Base-by-base conservation (phyloP, 345 rosid genomes). In the Eucalyptus erythrocorys region DNA sequence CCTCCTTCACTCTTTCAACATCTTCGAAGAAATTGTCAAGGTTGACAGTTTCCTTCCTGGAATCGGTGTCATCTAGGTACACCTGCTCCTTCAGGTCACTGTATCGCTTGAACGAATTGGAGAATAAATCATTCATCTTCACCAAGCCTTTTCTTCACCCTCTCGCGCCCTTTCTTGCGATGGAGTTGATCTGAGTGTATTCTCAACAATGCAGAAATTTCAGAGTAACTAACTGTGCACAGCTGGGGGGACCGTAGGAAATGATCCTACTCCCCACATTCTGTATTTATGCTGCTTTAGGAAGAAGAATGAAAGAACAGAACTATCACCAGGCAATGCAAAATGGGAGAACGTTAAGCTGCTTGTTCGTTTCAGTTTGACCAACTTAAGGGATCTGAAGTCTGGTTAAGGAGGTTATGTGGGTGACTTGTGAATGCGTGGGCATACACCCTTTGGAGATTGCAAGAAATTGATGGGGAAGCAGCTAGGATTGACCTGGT, bases 1-100 rank as follows among this genome's bases (percentile, higher is more conserved):
- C 98, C 19, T 94, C 95, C 86, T 96, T 96, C 1, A 95, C 97
- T 87, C 91, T 92, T 89, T 96, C 99, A 2, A 96, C 94, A 42
- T 95, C 99, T 87, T 92, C 94, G 2, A 96, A 97, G 94, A 97
- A 97, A 26, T 92, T 94, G 87, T 96, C 97, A 34, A 97, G 98
- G 91, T 93, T 92, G 80, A 92, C 89, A 5, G 90, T 89, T 91
- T 95, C 98, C 89, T 91, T 90, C 13, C 95, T 96, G 11, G 96
- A 94, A 90, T 95, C 99, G 27, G 94, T 27, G 88, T 97, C 97
- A 11, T 95, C 98, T 59, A 88, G 45, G 57, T 91, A 87, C 5
- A 92, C 91, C 93, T 96, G 97, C 68, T 92, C 91, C 88, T 90
- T 94, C 91, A 93, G 91, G 90, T 97, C 97, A 13, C 96, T 92